phyloP scores from a whole-genome alignment of 2,329 filamentous ascomycete genomes.

The Aspergillus puulaauensis region DNA sequence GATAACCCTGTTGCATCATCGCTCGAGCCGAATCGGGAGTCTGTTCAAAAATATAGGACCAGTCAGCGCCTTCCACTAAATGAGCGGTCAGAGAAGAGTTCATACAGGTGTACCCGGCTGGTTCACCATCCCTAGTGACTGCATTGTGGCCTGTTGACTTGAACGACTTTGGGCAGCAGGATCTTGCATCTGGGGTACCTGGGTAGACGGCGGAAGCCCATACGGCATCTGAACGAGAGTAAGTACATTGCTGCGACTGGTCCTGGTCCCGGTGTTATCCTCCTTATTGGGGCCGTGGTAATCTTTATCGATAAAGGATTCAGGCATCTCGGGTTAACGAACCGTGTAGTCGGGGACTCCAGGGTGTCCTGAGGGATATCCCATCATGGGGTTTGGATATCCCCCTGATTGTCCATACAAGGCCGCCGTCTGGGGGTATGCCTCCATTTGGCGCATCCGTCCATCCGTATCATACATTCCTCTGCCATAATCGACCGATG shows the following conservation, averaged over 20 bases:
- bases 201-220: constrained; percentile 32
- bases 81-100: constrained; percentile 25
- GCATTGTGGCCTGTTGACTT: constrained; percentile 38
- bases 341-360: constrained; percentile 39
- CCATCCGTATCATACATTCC: constrained; percentile 37
- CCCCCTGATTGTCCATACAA: constrained; percentile 33
- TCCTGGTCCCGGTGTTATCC: constrained; percentile 3
- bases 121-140: constrained; percentile 38
- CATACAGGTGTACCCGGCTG: constrained; percentile 40
- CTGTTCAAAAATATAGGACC: constrained; percentile 26
- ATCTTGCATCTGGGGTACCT: constrained; percentile 37
- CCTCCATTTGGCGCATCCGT: constrained; percentile 38
- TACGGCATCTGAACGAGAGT: constrained; percentile 33
- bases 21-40: constrained; percentile 36
- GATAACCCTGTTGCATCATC: constrained; percentile 38
- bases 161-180: constrained; percentile 31
- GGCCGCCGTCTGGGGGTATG: constrained; percentile 35
- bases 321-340: constrained; percentile 22
- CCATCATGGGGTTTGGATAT: constrained; percentile 37
- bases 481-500: constrained; percentile 39
- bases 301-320: constrained; percentile 1
- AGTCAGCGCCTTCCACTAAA: constrained; percentile 25
- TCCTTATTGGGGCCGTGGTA: constrained; percentile 13
- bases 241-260: constrained; percentile 17
- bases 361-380: constrained; percentile 34